Percentiles rank a stretch among this genome's conserved stretches.
These are phyloP conservation scores for Coemansia sp. DNA, from an alignment of 192 early-diverging fungal species.

Conservation along the genomic window DNA sequence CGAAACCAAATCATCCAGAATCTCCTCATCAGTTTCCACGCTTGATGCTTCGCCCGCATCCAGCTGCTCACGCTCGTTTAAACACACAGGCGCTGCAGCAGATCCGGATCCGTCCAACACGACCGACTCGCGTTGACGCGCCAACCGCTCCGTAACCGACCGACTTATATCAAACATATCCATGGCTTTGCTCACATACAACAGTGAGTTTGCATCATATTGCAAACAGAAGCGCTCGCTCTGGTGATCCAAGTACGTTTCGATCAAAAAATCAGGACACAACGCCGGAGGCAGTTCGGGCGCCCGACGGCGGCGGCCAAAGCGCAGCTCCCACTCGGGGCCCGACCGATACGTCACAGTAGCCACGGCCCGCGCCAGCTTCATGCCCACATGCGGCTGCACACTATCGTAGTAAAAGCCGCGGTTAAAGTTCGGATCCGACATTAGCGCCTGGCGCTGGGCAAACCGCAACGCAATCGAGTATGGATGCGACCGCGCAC, in stretches of 20 bases:
- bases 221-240: slow-evolving; percentile 90
- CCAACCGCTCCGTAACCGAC: slow-evolving; percentile 51
- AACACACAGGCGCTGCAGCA: slow-evolving; percentile 14
- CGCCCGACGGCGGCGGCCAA: slow-evolving; percentile 79
- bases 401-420: slow-evolving; percentile 90
- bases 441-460: slow-evolving; percentile 87
- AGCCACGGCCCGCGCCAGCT: slow-evolving; percentile 90
- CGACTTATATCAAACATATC: slow-evolving; percentile 95
- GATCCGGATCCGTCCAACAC: not conserved
- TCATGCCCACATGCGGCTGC: slow-evolving; percentile 92
- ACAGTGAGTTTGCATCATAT: slow-evolving; percentile 90
- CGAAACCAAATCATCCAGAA: slow-evolving; percentile 62
- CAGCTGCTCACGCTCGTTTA: slow-evolving; percentile 27
- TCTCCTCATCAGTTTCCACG: slow-evolving; percentile 43
- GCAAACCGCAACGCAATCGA: slow-evolving; percentile 91
- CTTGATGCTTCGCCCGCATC: slow-evolving; percentile 12
- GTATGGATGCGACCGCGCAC: slow-evolving; percentile 93
- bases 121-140: slow-evolving; percentile 46
- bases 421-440: slow-evolving; percentile 93
- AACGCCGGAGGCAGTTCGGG: slow-evolving; percentile 74
- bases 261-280: slow-evolving; percentile 92
- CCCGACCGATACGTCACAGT: slow-evolving; percentile 94
- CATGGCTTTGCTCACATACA: slow-evolving; percentile 97
- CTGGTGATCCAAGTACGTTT: slow-evolving; percentile 96
- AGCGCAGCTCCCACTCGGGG: slow-evolving; percentile 96